A percentile compares a stretch with the other conserved stretches of the same genome.
Evolutionary conservation across 1,284 basidiomycete species (phyloP).

Genomic region (Trichosporon sp.): DNA sequence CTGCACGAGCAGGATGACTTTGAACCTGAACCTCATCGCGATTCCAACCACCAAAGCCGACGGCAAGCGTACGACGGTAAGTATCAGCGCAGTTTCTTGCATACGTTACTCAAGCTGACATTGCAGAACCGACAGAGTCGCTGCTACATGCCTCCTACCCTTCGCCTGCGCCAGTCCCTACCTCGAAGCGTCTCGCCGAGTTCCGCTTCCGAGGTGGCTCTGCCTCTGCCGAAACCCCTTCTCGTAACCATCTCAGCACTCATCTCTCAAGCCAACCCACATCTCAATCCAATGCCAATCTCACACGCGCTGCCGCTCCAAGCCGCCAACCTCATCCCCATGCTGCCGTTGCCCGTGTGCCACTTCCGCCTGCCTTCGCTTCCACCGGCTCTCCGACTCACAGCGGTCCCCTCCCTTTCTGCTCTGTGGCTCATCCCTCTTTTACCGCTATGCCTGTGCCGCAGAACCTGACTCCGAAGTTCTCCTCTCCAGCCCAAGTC

Average conservation of each 20-base stretch:
- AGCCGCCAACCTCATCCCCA: not conserved
- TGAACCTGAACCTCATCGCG: not conserved
- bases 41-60: too few relatives aligned
- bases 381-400: not conserved
- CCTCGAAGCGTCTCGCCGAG: not conserved
- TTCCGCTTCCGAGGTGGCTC: not conserved
- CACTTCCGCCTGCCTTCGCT: not conserved
- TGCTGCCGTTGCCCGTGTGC: not conserved
- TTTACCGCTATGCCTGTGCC: not conserved
- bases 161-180: not conserved
- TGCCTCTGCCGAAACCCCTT: not conserved
- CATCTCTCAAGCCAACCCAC: not conserved
- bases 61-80: too few relatives aligned
- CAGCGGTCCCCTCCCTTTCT: not conserved
- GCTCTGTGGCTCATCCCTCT: not conserved
- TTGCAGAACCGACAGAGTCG: too few relatives aligned
- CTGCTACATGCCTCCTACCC: not conserved
- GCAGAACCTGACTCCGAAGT: not conserved
- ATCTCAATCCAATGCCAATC: not conserved
- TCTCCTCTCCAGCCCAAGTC: not conserved
- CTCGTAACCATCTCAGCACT: not conserved
- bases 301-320: not conserved
- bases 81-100: too few relatives aligned
- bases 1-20: not conserved
- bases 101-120: too few relatives aligned